These are phyloP conservation scores for Cryptomeria japonica DNA, from an alignment of 75 land plant genomes.

Conservation along the genomic window DNA sequence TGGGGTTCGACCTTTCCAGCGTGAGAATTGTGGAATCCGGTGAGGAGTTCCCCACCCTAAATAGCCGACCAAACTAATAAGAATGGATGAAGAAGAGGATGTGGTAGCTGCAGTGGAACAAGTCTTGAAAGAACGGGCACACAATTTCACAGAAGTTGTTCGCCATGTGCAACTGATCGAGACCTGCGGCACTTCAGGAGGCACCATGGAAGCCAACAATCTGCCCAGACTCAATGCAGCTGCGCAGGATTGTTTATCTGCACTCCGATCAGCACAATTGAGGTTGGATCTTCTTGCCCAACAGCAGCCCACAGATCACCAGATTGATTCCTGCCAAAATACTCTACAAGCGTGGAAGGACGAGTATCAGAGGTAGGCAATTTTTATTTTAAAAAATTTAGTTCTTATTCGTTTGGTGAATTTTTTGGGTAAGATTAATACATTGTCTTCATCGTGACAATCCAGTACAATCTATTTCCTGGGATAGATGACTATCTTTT, in stretches of 20 bases:
- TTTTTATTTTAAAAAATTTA: background rate
- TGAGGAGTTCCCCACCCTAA: no score
- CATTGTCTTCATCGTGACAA: no score
- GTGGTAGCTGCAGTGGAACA: no score
- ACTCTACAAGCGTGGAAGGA: slow-evolving; percentile 45
- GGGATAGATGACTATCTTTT: background rate
- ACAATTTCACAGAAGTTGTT: background rate
- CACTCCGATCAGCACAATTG: slow-evolving; percentile 47
- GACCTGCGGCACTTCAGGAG: slow-evolving; percentile 31
- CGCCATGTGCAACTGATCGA: slow-evolving; percentile 14
- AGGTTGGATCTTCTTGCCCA: slow-evolving; percentile 59
- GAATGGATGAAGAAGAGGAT: no score
- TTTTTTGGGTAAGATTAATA: no score
- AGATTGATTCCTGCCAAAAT: slow-evolving; percentile 27
- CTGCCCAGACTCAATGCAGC: slow-evolving; percentile 53
- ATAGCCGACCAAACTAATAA: no score
- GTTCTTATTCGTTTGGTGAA: background rate
- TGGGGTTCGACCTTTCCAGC: no score
- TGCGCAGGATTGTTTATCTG: slow-evolving; percentile 48
- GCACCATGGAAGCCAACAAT: slow-evolving; percentile 32
- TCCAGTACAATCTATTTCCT: no score
- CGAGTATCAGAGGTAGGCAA: slow-evolving; percentile 33
- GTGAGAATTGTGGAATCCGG: no score
- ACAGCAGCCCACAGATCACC: slow-evolving; percentile 42
- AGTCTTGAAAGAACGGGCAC: no score